These are phyloP conservation scores for Salix koriyanagi DNA, from an alignment of 345 rosid species.

Conservation along the genomic window DNA sequence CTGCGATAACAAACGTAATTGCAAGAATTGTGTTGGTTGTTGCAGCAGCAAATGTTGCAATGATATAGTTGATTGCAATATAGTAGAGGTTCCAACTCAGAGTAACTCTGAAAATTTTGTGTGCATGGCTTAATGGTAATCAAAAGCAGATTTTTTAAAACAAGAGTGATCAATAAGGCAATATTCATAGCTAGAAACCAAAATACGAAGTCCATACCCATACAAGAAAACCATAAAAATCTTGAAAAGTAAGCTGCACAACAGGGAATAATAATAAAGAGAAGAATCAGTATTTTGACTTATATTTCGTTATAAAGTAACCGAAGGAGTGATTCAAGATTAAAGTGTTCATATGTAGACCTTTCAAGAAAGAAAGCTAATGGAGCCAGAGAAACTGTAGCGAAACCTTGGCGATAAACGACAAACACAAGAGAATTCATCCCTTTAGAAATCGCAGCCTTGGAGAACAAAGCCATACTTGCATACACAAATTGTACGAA, in stretches of 20 bases:
- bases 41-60: slow-evolving; percentile 90
- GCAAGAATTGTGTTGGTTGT: slow-evolving; percentile 72
- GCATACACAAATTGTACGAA: slow-evolving; percentile 59
- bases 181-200: not conserved
- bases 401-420: slow-evolving; percentile 75
- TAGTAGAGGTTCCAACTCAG: slow-evolving; percentile 61
- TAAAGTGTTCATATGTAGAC: slow-evolving; percentile 20
- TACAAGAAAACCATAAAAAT: slow-evolving; percentile 46
- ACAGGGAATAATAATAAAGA: slow-evolving; percentile 16
- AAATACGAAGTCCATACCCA: slow-evolving; percentile 41
- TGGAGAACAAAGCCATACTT: slow-evolving; percentile 83
- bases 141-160: not conserved
- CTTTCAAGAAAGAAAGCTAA: no score
- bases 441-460: slow-evolving; percentile 65
- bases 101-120: slow-evolving; percentile 47
- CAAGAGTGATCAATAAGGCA: not conserved
- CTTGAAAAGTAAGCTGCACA: slow-evolving; percentile 37
- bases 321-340: not conserved
- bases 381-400: slow-evolving; percentile 49
- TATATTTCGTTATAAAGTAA: no score
- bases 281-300: no score
- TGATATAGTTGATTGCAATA: slow-evolving; percentile 59
- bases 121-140: not conserved
- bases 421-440: slow-evolving; percentile 77
- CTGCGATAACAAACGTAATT: slow-evolving; percentile 64